Percentiles rank a stretch among this genome's conserved stretches.
phyloP scores from a whole-genome alignment of 345 rosid genomes.

The Aquilaria yunnanensis region DNA sequence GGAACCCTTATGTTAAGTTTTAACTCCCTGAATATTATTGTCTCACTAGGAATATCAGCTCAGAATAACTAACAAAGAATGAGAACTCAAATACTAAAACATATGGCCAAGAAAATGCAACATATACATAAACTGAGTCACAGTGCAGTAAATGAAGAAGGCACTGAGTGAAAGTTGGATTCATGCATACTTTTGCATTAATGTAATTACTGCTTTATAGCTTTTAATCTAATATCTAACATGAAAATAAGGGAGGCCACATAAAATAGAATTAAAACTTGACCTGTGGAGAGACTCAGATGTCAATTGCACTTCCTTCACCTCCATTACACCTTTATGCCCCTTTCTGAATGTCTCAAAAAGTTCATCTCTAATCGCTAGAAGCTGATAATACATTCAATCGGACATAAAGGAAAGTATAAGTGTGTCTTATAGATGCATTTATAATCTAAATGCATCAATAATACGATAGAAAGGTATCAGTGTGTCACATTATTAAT shows the following conservation, averaged over 20 bases:
- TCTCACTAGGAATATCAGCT: neutral
- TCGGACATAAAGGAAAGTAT: constrained; percentile 8
- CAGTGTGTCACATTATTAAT: too few species aligned
- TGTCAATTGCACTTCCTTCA: constrained; percentile 84
- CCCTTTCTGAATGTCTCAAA: constrained; percentile 94
- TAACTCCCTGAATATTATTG: too few species aligned
- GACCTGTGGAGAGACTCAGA: constrained; percentile 81
- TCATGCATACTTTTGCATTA: too few species aligned
- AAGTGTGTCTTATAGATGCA: neutral
- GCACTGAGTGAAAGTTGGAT: too few species aligned
- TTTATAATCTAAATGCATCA: neutral
- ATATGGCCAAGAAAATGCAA: neutral
- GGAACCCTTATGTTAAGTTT: constrained; percentile 6
- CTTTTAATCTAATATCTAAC: neutral
- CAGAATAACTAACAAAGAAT: too few species aligned
- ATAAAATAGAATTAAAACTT: neutral
- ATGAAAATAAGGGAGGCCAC: neutral
- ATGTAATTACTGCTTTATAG: too few species aligned
- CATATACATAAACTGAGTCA: constrained; percentile 2
- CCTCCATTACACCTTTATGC: constrained; percentile 86
- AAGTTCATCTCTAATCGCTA: constrained; percentile 88
- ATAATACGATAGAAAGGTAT: neutral
- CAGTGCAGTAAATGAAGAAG: neutral
- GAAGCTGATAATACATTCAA: constrained; percentile 45
- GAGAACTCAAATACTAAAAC: too few species aligned